Conservation (phyloP, 83 land plant genomes). For the Thuja plicata region DNA sequence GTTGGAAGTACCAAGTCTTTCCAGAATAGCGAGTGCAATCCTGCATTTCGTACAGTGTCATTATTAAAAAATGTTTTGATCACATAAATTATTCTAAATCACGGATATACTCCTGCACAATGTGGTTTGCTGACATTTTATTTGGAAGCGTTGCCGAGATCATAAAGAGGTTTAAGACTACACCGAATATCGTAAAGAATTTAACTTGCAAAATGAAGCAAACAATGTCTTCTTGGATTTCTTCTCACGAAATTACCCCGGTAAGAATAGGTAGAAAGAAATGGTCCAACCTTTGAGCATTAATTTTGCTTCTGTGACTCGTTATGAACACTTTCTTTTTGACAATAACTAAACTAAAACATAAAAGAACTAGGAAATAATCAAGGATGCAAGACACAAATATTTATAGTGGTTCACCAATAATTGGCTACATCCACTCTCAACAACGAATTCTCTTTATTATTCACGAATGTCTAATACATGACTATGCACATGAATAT, state of each 20-base stretch:
- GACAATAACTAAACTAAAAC: not conserved
- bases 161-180: not conserved
- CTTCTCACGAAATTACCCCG: not conserved
- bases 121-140: not conserved
- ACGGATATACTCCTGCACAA: not conserved
- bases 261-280: not conserved
- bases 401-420: no score
- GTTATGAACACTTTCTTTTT: not conserved
- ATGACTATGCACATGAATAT: no score
- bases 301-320: not conserved
- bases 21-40: not conserved
- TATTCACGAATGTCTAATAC: no score
- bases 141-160: not conserved
- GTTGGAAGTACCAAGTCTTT: not conserved
- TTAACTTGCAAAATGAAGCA: not conserved
- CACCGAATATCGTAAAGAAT: not conserved
- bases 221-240: not conserved
- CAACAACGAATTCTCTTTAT: no score
- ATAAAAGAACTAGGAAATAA: no score
- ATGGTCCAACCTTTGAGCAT: not conserved
- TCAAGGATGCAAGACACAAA: no score
- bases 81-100: not conserved
- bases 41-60: not conserved
- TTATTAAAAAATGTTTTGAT: not conserved
- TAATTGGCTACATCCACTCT: no score